Percentiles rank a stretch among this genome's conserved stretches.
Conservation (phyloP, 331 rosid species). For the Acacia pycnantha region DNA sequence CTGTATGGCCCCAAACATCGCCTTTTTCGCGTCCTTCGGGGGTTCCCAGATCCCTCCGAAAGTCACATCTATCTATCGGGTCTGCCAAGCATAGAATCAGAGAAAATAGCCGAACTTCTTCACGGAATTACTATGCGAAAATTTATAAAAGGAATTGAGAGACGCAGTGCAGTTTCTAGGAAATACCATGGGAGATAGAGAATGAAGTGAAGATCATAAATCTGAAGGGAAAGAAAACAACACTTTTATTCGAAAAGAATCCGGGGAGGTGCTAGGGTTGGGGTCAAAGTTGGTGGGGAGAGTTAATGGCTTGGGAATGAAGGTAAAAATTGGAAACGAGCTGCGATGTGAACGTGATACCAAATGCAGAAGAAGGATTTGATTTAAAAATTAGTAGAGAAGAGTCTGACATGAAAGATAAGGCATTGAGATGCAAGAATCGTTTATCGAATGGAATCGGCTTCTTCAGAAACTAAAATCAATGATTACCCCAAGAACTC, state of each 20-base stretch:
- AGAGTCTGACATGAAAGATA: not conserved
- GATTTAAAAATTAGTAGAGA: not conserved
- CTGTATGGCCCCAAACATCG: constrained; percentile 77
- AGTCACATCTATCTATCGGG: constrained; percentile 30
- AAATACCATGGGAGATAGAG: constrained; percentile 9
- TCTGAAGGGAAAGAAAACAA: constrained; percentile 24
- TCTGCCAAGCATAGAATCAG: not conserved
- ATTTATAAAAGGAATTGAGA: not conserved
- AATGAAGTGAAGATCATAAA: constrained; percentile 17
- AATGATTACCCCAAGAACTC: constrained; percentile 5
- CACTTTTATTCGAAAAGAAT: constrained; percentile 10
- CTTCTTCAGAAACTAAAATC: constrained; percentile 4
- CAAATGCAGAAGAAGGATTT: constrained; percentile 24
- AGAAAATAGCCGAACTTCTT: not conserved
- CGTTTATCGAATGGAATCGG: not conserved
- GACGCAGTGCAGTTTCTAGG: not conserved
- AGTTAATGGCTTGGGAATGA: constrained; percentile 38
- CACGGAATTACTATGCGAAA: no score
- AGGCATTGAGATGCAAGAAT: not conserved
- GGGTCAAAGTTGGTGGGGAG: constrained; percentile 43
- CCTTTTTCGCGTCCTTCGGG: not conserved
- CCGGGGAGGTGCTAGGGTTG: constrained; percentile 17
- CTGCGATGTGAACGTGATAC: constrained; percentile 38
- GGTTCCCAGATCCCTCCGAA: constrained; percentile 19
- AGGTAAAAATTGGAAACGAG: constrained; percentile 25